A percentile compares a stretch with the other conserved stretches of the same genome.
These are phyloP conservation scores for Pythium aphanidermatum DNA, from an alignment of 352 stramenopile species.

Conservation along the genomic window DNA sequence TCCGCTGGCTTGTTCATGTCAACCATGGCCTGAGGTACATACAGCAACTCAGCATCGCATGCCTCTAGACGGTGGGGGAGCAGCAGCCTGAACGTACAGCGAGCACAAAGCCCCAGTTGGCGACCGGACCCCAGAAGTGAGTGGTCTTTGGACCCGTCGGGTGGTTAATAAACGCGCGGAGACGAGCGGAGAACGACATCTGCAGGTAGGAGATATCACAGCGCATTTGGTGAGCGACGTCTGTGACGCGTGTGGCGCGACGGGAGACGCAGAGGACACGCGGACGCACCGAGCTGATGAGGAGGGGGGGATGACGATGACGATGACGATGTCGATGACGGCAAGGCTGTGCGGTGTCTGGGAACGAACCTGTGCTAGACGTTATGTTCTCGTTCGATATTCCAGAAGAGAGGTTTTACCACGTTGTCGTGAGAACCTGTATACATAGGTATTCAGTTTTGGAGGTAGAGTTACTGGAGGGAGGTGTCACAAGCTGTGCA, in stretches of 20 bases:
- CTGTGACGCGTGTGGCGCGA: background rate
- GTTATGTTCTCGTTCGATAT: too few relatives aligned
- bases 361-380: too few relatives aligned
- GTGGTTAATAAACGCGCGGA: slow-evolving; percentile 72
- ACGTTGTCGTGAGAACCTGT: background rate
- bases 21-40: slow-evolving; percentile 47
- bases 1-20: slow-evolving; percentile 83
- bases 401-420: background rate
- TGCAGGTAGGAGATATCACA: background rate
- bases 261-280: background rate
- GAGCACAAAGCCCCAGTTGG: slow-evolving; percentile 86
- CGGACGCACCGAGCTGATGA: background rate
- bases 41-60: slow-evolving; percentile 2
- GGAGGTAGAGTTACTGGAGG: too few relatives aligned
- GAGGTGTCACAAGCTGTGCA: too few relatives aligned
- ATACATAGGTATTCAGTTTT: background rate
- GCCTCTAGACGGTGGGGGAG: background rate
- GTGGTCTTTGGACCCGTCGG: slow-evolving; percentile 82
- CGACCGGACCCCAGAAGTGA: slow-evolving; percentile 85
- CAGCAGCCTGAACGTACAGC: slow-evolving; percentile 36
- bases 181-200: slow-evolving; percentile 34
- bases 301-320: background rate
- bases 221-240: background rate
- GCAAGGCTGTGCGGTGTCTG: background rate
- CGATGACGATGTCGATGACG: slow-evolving; percentile 10